Conservation (phyloP, 2,329 filamentous ascomycete species). For the Diaporthe eres region DNA sequence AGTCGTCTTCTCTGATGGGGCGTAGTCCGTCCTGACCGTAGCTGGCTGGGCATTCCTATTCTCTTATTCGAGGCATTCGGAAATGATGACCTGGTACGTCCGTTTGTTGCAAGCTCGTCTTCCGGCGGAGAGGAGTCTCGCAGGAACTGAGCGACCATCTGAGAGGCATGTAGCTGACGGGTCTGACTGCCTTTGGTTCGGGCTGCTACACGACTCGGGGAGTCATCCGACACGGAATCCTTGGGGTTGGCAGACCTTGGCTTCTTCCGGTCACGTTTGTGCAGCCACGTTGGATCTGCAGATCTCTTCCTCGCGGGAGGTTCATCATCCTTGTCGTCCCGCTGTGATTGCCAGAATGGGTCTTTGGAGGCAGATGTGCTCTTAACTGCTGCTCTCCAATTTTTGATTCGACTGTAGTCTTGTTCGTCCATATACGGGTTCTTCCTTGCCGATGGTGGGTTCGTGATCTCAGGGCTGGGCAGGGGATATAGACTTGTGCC, state of each 20-base stretch:
- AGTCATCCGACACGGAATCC: slow-evolving; percentile 24
- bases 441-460: slow-evolving; percentile 44
- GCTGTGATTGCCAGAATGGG: slow-evolving; percentile 39
- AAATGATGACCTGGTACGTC: background rate
- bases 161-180: background rate
- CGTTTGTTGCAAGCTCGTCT: slow-evolving; percentile 34
- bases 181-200: slow-evolving; percentile 7
- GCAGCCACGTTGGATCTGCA: slow-evolving; percentile 32
- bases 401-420: slow-evolving; percentile 36
- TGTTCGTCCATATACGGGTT: slow-evolving; percentile 43
- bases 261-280: slow-evolving; percentile 33
- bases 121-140: slow-evolving; percentile 19
- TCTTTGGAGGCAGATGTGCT: slow-evolving; percentile 31
- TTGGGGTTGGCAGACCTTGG: slow-evolving; percentile 9
- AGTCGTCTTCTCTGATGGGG: background rate
- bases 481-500: slow-evolving; percentile 40
- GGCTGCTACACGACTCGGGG: slow-evolving; percentile 33
- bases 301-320: slow-evolving; percentile 34
- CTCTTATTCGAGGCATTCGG: slow-evolving; percentile 16
- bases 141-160: background rate
- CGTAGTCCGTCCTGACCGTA: background rate
- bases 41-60: background rate
- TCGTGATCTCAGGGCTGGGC: slow-evolving; percentile 48
- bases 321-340: background rate
- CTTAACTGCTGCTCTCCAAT: slow-evolving; percentile 41